Conservation (phyloP, 805 yeast species). For the Tetrapisispora taiwanensis region DNA sequence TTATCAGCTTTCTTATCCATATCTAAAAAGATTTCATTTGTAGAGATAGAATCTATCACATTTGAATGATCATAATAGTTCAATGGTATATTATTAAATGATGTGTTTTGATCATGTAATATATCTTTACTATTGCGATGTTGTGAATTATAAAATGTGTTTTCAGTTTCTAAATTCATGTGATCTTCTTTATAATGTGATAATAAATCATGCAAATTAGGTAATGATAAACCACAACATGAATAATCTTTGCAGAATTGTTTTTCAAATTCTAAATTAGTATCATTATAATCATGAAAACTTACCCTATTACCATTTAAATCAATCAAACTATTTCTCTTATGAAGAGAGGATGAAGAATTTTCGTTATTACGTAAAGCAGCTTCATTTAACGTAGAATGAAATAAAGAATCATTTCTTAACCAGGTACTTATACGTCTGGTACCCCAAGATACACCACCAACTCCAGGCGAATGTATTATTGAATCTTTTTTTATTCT, state of each 20-base stretch:
- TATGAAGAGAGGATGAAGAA: background rate
- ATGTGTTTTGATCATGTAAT: background rate
- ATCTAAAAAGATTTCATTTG: conserved; percentile 78
- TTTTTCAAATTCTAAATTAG: conserved; percentile 67
- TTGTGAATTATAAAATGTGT: conserved; percentile 11
- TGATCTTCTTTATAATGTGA: conserved; percentile 96
- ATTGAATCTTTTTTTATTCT: conserved; percentile 77
- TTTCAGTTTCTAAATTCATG: conserved; percentile 45
- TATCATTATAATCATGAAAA: background rate
- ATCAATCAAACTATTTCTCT: conserved; percentile 1
- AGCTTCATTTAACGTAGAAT: conserved; percentile 16
- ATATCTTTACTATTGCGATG: background rate
- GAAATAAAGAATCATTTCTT: conserved; percentile 80
- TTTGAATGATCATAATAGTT: background rate
- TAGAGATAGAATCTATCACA: conserved; percentile 66
- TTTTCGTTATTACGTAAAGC: background rate
- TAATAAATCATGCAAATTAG: conserved; percentile 85
- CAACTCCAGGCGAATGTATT: conserved; percentile 96
- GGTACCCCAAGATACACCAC: conserved; percentile 96
- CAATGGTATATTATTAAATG: background rate
- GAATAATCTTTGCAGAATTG: conserved; percentile 94
- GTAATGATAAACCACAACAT: conserved; percentile 88
- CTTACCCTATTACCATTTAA: conserved; percentile 1
- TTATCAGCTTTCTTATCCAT: background rate
- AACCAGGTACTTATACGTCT: conserved; percentile 92